These are phyloP conservation scores for Euphorbia tirucalli DNA, from an alignment of 345 rosid genomes.

Conservation along the genomic window DNA sequence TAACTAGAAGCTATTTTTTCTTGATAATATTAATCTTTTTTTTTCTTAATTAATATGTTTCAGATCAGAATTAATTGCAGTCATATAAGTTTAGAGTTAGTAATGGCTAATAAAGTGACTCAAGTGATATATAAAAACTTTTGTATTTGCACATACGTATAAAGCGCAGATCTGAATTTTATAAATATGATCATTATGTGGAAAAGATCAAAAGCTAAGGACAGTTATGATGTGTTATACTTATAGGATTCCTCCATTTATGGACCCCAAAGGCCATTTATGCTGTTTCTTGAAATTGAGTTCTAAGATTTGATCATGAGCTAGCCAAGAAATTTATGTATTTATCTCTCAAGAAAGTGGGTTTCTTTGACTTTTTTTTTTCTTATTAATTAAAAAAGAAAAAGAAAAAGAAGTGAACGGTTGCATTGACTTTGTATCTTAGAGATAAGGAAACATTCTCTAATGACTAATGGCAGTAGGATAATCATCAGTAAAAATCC, in stretches of 20 bases:
- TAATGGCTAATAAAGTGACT: background rate
- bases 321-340: background rate
- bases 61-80: background rate
- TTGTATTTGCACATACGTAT: background rate
- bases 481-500: background rate
- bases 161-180: conserved; percentile 5
- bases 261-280: conserved; percentile 7
- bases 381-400: too few relatives aligned
- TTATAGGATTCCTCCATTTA: conserved; percentile 8
- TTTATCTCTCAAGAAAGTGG: background rate
- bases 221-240: background rate
- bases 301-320: conserved; percentile 3
- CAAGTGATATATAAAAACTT: too few relatives aligned
- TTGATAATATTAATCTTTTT: too few relatives aligned
- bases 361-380: background rate
- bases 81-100: background rate
- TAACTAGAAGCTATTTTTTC: too few relatives aligned
- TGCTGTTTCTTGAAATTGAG: background rate
- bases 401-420: background rate
- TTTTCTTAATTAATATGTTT: too few relatives aligned
- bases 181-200: background rate
- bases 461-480: conserved; percentile 1
- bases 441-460: conserved; percentile 10
- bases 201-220: background rate
- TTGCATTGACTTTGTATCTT: conserved; percentile 5